Conservation (phyloP, 148 eudicot species). For the Rhododendron ferrugineum region DNA sequence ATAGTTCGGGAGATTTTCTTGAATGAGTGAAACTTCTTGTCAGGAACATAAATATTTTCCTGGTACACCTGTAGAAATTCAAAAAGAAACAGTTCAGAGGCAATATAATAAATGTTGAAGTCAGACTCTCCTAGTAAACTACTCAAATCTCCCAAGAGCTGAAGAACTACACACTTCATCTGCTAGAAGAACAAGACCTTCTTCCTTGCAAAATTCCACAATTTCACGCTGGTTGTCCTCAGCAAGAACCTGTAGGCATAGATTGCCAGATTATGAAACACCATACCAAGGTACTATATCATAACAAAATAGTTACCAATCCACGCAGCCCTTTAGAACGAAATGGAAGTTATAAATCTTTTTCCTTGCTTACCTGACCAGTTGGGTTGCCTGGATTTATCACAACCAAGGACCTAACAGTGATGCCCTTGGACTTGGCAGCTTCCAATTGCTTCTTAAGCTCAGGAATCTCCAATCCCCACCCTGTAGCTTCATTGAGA, state of each 20-base stretch:
- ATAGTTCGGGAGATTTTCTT: conserved; percentile 80
- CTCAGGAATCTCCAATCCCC: conserved; percentile 83
- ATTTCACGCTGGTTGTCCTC: conserved; percentile 77
- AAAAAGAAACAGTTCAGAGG: not conserved
- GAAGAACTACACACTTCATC: conserved; percentile 68
- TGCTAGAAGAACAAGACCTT: conserved; percentile 88
- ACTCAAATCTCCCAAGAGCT: conserved; percentile 2
- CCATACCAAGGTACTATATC: not conserved
- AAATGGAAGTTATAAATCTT: not conserved
- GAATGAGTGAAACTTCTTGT: conserved; percentile 86
- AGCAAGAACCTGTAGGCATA: conserved; percentile 62
- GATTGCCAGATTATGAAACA: not conserved
- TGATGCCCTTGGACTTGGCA: conserved; percentile 71
- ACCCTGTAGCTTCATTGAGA: conserved; percentile 88
- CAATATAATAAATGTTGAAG: not conserved
- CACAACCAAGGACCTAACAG: conserved; percentile 88
- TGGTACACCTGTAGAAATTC: conserved; percentile 72
- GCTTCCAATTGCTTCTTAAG: conserved; percentile 72
- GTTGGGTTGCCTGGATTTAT: conserved; percentile 99
- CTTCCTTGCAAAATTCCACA: conserved; percentile 87
- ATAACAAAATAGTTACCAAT: not conserved
- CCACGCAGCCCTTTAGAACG: not conserved
- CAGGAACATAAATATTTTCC: conserved; percentile 80
- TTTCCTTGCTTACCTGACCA: conserved; percentile 51
- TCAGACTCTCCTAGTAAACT: not conserved